These are phyloP conservation scores for Tinospora cordifolia DNA, from an alignment of 164 flowering plant genomes.

Conservation along the genomic window DNA sequence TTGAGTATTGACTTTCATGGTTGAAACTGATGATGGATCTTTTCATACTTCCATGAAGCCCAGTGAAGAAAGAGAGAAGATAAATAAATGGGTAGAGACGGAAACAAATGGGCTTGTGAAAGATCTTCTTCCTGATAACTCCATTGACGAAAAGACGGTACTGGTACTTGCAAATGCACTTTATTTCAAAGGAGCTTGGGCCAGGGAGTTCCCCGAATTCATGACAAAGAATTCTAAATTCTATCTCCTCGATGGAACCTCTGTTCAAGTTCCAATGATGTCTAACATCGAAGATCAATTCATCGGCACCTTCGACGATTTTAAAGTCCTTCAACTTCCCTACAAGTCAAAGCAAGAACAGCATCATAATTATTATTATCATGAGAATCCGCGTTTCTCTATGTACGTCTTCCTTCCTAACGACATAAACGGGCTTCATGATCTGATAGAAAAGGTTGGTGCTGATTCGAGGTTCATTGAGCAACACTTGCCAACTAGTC, in stretches of 20 bases:
- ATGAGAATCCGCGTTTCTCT: not conserved
- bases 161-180: slow-evolving; percentile 20
- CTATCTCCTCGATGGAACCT: slow-evolving; percentile 20
- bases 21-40: too few species aligned
- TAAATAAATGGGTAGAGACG: slow-evolving; percentile 18
- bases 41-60: slow-evolving; percentile 1
- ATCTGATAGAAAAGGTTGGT: slow-evolving; percentile 7
- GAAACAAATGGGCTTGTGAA: slow-evolving; percentile 19
- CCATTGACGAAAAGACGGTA: too few species aligned
- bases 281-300: not conserved
- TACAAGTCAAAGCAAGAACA: slow-evolving; percentile 6
- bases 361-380: not conserved
- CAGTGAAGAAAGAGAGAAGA: slow-evolving; percentile 1
- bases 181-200: slow-evolving; percentile 29
- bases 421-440: slow-evolving; percentile 16
- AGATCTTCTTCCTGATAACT: not conserved
- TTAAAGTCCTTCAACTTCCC: slow-evolving; percentile 7
- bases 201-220: slow-evolving; percentile 1
- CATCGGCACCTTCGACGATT: not conserved
- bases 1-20: too few species aligned
- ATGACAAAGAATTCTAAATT: slow-evolving; percentile 16
- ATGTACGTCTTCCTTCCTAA: slow-evolving; percentile 29
- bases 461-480: slow-evolving; percentile 11
- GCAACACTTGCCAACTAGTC: slow-evolving; percentile 1
- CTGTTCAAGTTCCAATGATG: slow-evolving; percentile 8